Evolutionary conservation across 2,329 filamentous ascomycete genomes (phyloP), one percentile per base, ranked within the genome.

Genomic region (Ceratocystis destructans): DNA sequence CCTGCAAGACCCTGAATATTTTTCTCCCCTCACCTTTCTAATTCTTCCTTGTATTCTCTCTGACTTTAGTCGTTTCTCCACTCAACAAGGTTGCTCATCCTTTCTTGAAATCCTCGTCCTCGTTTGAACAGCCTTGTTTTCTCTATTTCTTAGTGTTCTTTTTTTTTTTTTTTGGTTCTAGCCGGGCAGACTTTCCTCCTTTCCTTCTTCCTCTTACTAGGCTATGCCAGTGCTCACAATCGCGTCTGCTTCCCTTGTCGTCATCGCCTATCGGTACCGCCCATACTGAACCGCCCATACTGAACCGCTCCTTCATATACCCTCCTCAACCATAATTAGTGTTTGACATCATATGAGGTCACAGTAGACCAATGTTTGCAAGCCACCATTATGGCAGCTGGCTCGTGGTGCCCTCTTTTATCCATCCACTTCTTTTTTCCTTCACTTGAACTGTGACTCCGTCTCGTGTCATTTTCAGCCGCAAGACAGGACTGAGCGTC

Each of bases 261-360:
- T 50, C 48, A 50, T 50, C 48, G 8, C 20, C 48, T 15, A 50
- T 25, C 20, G 48, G 48, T 50, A 20, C 20, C 22, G 48, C 48
- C 48, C 48, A 5, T 50, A 15, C 12, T 22, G 5, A 20, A 22
- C 48, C 22, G 48, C 48, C 48, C 48, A 5, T 50, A 15, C 12
- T 22, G 5, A 20, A 22, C 48, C 22, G 48, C 48, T 25, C 48
- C 48, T 50, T 50, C 48, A 20, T 50, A 50, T 50, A 25, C 22
- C 53, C 15, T 25, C 53, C 15, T 57, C 53, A 28, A 17, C 31
- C 53, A 28, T 57, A 31, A 6, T 57, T 2, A 53, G 48, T n/a
- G 7, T 17, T 57, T 57, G 53, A 57, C 53, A 57, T 57, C 53
- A 57, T 57, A 57, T 57, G 53, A 55, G 50, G 53, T 57, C 53